These are phyloP conservation scores for Pseudocercospora macadamiae DNA, from an alignment of 2,329 filamentous ascomycete species.

Conservation along the genomic window DNA sequence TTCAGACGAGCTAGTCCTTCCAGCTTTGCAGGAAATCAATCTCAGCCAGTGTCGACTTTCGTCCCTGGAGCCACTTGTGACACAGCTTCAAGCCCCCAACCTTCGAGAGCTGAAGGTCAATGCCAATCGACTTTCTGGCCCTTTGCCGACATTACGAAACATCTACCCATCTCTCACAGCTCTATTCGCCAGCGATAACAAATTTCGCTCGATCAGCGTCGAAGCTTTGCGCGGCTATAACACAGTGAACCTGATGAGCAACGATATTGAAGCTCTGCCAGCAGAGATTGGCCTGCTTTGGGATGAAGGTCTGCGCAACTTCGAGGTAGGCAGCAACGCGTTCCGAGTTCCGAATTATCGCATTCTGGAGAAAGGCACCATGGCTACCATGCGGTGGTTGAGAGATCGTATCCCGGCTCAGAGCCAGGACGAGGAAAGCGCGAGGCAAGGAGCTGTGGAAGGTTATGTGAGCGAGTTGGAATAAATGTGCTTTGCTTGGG, in stretches of 20 bases:
- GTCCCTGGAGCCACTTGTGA: conserved; percentile 67
- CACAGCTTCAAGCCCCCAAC: conserved; percentile 70
- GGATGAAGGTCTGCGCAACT: conserved; percentile 63
- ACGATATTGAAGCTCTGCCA: conserved; percentile 80
- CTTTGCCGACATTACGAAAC: conserved; percentile 67
- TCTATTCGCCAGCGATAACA: conserved; percentile 78
- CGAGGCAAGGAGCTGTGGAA: neutral
- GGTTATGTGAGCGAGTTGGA: conserved; percentile 2
- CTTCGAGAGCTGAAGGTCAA: conserved; percentile 80
- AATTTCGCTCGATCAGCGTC: conserved; percentile 67
- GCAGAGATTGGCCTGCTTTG: conserved; percentile 78
- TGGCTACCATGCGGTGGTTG: conserved; percentile 79
- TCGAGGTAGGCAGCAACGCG: conserved; percentile 82
- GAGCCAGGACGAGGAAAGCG: conserved; percentile 1
- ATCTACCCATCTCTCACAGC: conserved; percentile 71
- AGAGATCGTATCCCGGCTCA: conserved; percentile 54
- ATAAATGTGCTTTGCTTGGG: neutral
- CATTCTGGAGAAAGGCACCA: conserved; percentile 83
- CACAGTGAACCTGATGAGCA: conserved; percentile 78
- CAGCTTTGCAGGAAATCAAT: conserved; percentile 75
- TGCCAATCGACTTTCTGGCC: conserved; percentile 73
- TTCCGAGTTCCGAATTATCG: conserved; percentile 87
- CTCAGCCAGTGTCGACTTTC: conserved; percentile 74
- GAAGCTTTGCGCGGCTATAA: conserved; percentile 74
- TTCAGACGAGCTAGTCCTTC: conserved; percentile 60